Conservation (phyloP, 371 early-diverging fungal species). For the Mucor circinelloides region DNA sequence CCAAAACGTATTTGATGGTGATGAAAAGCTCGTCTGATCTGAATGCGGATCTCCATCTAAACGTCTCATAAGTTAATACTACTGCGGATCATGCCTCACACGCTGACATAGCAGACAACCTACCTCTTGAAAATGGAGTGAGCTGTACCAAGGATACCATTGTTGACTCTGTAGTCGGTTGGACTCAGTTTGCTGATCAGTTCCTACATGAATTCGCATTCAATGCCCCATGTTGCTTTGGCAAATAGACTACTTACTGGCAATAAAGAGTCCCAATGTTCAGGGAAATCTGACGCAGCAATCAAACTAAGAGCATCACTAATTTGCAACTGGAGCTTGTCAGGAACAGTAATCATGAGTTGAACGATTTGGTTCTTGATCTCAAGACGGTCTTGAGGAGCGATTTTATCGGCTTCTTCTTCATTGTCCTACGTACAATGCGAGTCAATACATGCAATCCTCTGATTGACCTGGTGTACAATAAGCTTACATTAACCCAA, state of each 20-base stretch:
- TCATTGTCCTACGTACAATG: constrained; percentile 46
- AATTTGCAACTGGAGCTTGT: constrained; percentile 84
- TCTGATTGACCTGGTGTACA: not conserved
- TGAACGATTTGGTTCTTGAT: constrained; percentile 84
- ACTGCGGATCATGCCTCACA: not conserved
- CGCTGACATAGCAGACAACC: not conserved
- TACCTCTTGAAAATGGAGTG: constrained; percentile 93
- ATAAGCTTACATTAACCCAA: constrained; percentile 76
- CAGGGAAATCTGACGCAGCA: constrained; percentile 91
- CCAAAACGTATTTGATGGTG: constrained; percentile 92
- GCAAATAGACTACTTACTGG: constrained; percentile 51
- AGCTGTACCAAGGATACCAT: constrained; percentile 90
- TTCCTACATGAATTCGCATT: constrained; percentile 47
- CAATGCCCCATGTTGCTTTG: not conserved
- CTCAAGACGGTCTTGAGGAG: constrained; percentile 70
- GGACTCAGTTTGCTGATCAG: constrained; percentile 77
- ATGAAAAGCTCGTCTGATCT: constrained; percentile 76
- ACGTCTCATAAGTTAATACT: not conserved
- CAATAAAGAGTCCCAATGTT: constrained; percentile 84
- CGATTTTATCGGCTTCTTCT: constrained; percentile 56
- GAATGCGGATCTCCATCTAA: constrained; percentile 87
- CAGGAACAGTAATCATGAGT: constrained; percentile 82
- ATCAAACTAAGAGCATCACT: constrained; percentile 92
- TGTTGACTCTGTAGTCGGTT: constrained; percentile 80
- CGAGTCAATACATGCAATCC: not conserved